Percentiles rank a stretch among this genome's conserved stretches.
Conservation (phyloP, 2,329 filamentous ascomycete genomes). For the Falciphora oryzae region DNA sequence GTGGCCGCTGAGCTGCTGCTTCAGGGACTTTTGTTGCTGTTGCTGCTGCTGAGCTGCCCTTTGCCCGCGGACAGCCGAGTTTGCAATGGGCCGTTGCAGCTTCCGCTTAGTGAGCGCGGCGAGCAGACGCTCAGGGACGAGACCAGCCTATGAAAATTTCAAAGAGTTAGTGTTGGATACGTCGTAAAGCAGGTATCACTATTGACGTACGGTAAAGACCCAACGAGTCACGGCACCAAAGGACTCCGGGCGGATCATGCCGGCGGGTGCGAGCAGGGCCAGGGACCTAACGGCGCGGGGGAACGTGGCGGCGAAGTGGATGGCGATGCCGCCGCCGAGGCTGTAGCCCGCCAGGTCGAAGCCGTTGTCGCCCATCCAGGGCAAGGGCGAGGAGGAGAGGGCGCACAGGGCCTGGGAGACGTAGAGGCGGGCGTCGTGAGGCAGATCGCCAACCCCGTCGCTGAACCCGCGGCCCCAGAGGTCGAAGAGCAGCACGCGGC, state of each 20-base stretch:
- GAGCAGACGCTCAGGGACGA: conserved; percentile 48
- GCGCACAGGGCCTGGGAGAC: conserved; percentile 65
- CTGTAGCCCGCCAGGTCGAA: conserved; percentile 75
- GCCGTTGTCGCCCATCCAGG: conserved; percentile 54
- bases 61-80: conserved; percentile 17
- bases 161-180: not conserved
- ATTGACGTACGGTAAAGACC: conserved; percentile 37
- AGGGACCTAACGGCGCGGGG: conserved; percentile 63
- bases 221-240: conserved; percentile 45
- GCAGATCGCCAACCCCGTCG: conserved; percentile 58
- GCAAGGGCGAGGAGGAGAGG: conserved; percentile 61
- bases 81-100: conserved; percentile 45
- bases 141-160: conserved; percentile 28
- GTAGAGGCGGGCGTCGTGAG: conserved; percentile 70
- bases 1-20: not conserved
- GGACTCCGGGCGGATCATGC: conserved; percentile 57
- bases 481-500: conserved; percentile 76
- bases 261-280: conserved; percentile 72
- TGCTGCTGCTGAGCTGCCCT: conserved; percentile 11
- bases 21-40: not conserved
- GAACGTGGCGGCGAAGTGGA: conserved; percentile 68
- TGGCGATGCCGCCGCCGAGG: conserved; percentile 72
- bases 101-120: conserved; percentile 40
- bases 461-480: conserved; percentile 65
- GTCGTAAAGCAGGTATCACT: too few species aligned